A percentile compares a stretch with the other conserved stretches of the same genome.
Evolutionary conservation across 768 basidiomycete genomes (phyloP).

Genomic region (Gloeostereum incarnatum): DNA sequence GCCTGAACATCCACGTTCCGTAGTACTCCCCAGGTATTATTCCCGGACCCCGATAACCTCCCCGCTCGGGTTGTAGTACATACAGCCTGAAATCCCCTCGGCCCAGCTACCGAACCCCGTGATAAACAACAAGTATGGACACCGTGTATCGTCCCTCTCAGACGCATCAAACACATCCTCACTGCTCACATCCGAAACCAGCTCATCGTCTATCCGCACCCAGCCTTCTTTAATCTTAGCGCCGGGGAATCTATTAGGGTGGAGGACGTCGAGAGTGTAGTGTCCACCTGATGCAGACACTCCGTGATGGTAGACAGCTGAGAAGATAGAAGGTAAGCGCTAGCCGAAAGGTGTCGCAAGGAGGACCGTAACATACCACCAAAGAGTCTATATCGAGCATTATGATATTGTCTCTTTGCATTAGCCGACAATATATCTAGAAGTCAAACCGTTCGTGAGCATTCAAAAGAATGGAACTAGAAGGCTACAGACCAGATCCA

Average conservation of each 20-base stretch:
- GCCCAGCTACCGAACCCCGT: slow-evolving; percentile 40
- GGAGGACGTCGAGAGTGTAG: slow-evolving; percentile 87
- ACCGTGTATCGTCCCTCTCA: slow-evolving; percentile 46
- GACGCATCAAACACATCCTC: slow-evolving; percentile 66
- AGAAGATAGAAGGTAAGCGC: slow-evolving; percentile 1
- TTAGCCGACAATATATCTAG: slow-evolving; percentile 55
- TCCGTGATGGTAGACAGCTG: slow-evolving; percentile 92
- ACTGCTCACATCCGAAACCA: slow-evolving; percentile 60
- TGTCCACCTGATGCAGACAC: slow-evolving; percentile 86
- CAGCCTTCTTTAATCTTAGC: slow-evolving; percentile 55
- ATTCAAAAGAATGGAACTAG: slow-evolving; percentile 1
- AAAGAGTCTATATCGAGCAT: slow-evolving; percentile 70
- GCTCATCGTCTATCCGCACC: slow-evolving; percentile 92
- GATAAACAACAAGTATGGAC: slow-evolving; percentile 88
- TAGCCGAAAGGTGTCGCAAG: background rate
- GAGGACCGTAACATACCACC: slow-evolving; percentile 44
- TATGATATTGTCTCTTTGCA: slow-evolving; percentile 26
- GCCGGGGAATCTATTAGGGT: slow-evolving; percentile 50
- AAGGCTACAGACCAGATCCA: slow-evolving; percentile 41
- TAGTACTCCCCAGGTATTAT: no score
- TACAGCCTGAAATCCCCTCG: no score
- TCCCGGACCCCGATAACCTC: no score
- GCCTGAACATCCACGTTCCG: no score
- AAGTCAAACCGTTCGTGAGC: slow-evolving; percentile 1
- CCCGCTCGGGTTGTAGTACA: no score